phyloP scores from a whole-genome alignment of 495 filamentous ascomycete species.

The Penicillium turbatum region DNA sequence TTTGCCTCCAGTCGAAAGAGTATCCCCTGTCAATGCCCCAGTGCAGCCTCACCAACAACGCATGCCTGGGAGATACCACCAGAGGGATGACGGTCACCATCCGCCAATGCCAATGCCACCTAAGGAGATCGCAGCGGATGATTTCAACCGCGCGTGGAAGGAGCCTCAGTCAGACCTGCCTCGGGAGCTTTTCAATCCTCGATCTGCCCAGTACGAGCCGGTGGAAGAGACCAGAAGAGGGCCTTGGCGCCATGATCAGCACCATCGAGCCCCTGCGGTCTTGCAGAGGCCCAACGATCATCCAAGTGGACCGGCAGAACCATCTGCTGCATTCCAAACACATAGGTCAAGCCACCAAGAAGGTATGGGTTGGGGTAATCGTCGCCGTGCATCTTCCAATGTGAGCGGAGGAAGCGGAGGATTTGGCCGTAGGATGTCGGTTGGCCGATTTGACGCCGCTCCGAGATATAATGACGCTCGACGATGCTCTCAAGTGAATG shows the following conservation, averaged over 20 bases:
- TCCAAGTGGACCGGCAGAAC: slow-evolving; percentile 72
- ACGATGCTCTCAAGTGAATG: slow-evolving; percentile 45
- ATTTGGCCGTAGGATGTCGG: slow-evolving; percentile 55
- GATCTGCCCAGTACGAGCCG: slow-evolving; percentile 91
- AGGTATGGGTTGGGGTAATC: slow-evolving; percentile 56
- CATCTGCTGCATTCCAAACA: slow-evolving; percentile 87
- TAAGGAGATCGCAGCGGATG: slow-evolving; percentile 89
- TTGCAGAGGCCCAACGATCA: slow-evolving; percentile 68
- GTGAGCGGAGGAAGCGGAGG: slow-evolving; percentile 86
- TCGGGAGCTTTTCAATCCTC: slow-evolving; percentile 86
- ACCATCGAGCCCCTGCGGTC: slow-evolving; percentile 68
- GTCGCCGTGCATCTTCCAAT: slow-evolving; percentile 87
- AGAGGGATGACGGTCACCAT: slow-evolving; percentile 26
- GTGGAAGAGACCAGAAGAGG: slow-evolving; percentile 70
- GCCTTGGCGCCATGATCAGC: slow-evolving; percentile 61
- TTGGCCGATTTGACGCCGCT: slow-evolving; percentile 45
- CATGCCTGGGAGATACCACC: slow-evolving; percentile 29
- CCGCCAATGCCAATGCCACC: slow-evolving; percentile 40
- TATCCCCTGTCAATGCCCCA: slow-evolving; percentile 58
- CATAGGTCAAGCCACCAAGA: slow-evolving; percentile 66
- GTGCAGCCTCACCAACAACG: slow-evolving; percentile 34
- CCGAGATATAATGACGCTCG: slow-evolving; percentile 43
- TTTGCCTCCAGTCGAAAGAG: slow-evolving; percentile 77
- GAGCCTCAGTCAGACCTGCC: slow-evolving; percentile 60
- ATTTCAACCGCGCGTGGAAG: slow-evolving; percentile 84